These are phyloP conservation scores for Thalassiosira mediterranea DNA, from an alignment of 352 stramenopile genomes.

Conservation along the genomic window DNA sequence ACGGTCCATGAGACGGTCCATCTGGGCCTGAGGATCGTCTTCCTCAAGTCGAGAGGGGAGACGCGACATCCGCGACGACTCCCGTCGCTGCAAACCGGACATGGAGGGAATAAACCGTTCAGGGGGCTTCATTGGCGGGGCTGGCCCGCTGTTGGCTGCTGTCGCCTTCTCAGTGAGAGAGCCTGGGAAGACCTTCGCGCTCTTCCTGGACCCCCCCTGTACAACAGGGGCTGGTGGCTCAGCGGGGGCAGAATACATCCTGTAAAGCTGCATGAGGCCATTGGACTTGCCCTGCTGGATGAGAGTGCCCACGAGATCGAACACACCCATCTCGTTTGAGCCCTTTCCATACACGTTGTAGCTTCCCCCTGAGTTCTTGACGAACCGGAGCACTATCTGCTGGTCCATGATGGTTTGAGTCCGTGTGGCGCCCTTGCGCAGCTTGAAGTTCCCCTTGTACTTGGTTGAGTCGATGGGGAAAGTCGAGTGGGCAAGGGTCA, in stretches of 20 bases:
- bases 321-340: conserved; percentile 75
- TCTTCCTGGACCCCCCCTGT: conserved; percentile 18
- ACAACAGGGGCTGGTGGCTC: conserved; percentile 21
- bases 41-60: conserved; percentile 75
- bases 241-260: conserved; percentile 56
- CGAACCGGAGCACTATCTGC: conserved; percentile 82
- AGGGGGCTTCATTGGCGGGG: conserved; percentile 41
- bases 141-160: conserved; percentile 25
- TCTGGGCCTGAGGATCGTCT: conserved; percentile 73
- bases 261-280: conserved; percentile 78
- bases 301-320: conserved; percentile 74
- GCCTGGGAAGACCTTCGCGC: conserved; percentile 44
- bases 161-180: conserved; percentile 42
- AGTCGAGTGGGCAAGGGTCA: conserved; percentile 27
- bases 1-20: conserved; percentile 70
- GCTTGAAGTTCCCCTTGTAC: conserved; percentile 81
- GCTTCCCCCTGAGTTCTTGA: conserved; percentile 72
- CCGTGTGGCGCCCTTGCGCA: conserved; percentile 63
- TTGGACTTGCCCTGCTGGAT: conserved; percentile 67
- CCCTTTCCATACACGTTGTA: conserved; percentile 84
- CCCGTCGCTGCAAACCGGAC: conserved; percentile 55
- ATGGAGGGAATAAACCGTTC: conserved; percentile 44
- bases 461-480: conserved; percentile 80
- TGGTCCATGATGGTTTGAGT: conserved; percentile 71
- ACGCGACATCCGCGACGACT: conserved; percentile 71